Evolutionary conservation across 495 filamentous ascomycete species (phyloP).

Genomic region (Chaetomidium leptoderma): DNA sequence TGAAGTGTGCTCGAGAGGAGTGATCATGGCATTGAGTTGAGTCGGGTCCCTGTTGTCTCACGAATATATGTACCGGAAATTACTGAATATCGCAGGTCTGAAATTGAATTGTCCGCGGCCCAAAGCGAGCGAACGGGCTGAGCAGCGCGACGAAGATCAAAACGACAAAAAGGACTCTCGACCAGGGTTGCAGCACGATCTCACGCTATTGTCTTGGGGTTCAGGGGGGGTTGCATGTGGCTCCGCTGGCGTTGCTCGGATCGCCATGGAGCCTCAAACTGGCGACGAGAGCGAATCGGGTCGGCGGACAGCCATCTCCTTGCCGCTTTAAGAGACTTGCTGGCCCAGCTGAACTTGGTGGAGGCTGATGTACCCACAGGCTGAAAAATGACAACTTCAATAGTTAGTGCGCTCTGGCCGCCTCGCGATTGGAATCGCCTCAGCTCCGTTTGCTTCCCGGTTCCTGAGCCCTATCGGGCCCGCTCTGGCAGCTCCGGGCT

Average conservation of each 20-base stretch:
- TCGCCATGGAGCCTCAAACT: neutral
- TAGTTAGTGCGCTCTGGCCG: neutral
- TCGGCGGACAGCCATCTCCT: neutral
- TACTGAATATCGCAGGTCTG: no score
- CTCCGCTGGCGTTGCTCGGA: neutral
- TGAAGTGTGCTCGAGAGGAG: no score
- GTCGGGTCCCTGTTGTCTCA: no score
- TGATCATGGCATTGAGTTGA: no score
- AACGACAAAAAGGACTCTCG: neutral
- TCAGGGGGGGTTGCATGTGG: conserved; percentile 2
- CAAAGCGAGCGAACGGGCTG: no score
- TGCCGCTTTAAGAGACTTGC: conserved; percentile 4
- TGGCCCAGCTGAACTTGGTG: neutral
- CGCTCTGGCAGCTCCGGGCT: no score
- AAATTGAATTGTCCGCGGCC: no score
- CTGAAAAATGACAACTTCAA: neutral
- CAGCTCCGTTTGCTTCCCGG: conserved; percentile 1
- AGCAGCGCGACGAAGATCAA: neutral
- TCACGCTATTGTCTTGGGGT: conserved; percentile 8
- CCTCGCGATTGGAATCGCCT: neutral
- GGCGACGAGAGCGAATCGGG: conserved; percentile 2
- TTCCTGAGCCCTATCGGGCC: no score
- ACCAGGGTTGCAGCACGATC: conserved; percentile 1
- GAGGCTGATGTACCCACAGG: neutral
- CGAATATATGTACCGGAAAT: no score